Evolutionary conservation across 2,329 filamentous ascomycete species (phyloP).

Genomic region (Trichoderma pleuroti): DNA sequence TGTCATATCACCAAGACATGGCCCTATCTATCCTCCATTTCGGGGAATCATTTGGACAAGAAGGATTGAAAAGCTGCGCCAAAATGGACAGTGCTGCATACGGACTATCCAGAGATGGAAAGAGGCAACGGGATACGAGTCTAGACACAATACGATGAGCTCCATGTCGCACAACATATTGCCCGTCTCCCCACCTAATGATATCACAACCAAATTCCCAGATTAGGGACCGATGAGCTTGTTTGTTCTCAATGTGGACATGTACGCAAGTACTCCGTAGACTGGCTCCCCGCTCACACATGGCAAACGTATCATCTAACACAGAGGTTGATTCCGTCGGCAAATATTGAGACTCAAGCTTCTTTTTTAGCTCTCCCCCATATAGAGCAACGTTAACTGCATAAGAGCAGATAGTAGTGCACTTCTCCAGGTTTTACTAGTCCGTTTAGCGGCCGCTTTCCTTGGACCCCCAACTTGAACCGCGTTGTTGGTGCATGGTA

Average conservation of each 20-base stretch:
- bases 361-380: neutral
- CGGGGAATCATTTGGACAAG: neutral
- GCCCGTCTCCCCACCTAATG: neutral
- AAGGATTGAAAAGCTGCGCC: neutral
- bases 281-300: neutral
- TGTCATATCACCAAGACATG: neutral
- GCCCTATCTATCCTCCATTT: neutral
- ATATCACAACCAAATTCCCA: neutral
- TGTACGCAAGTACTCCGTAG: neutral
- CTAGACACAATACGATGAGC: neutral
- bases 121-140: neutral
- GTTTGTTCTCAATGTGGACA: neutral
- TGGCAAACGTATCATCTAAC: neutral
- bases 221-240: neutral
- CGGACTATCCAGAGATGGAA: neutral
- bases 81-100: neutral
- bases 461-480: neutral
- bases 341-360: neutral
- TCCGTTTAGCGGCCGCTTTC: neutral
- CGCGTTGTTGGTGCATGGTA: neutral
- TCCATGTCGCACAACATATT: neutral
- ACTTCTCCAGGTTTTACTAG: neutral
- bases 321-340: neutral
- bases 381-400: constrained; percentile 1
- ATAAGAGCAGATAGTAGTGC: neutral